Percentiles rank a stretch among this genome's conserved stretches.
phyloP scores from a whole-genome alignment of 2,329 filamentous ascomycete species.

The Hortaea sp. region DNA sequence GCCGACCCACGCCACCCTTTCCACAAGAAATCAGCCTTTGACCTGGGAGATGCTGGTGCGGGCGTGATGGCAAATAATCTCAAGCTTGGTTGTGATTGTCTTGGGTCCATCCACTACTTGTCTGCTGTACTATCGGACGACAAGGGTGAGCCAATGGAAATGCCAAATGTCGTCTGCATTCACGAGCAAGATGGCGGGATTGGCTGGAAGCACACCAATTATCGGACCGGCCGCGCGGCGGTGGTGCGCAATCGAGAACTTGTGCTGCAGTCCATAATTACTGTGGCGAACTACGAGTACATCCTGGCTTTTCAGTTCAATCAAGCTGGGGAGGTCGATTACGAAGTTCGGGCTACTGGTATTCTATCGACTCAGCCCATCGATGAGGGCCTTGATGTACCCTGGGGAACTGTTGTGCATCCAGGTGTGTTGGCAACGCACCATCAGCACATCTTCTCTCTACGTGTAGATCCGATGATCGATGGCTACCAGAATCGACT shows the following conservation, averaged over 20 bases:
- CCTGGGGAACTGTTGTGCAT: constrained; percentile 59
- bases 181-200: constrained; percentile 63
- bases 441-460: constrained; percentile 66
- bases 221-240: constrained; percentile 51
- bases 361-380: constrained; percentile 57
- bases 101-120: constrained; percentile 61
- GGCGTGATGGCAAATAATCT: constrained; percentile 53
- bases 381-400: constrained; percentile 53
- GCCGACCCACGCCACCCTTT: constrained; percentile 57
- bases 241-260: constrained; percentile 53
- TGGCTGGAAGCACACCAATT: constrained; percentile 64
- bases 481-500: constrained; percentile 37
- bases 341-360: constrained; percentile 60
- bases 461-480: constrained; percentile 39
- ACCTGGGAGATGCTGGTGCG: constrained; percentile 56
- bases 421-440: constrained; percentile 59
- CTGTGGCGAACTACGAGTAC: constrained; percentile 62
- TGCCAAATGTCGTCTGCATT: constrained; percentile 60
- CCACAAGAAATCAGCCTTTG: constrained; percentile 61
- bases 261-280: constrained; percentile 58
- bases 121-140: constrained; percentile 47
- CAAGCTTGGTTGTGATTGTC: constrained; percentile 59
- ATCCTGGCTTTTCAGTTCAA: constrained; percentile 64
- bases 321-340: constrained; percentile 56
- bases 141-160: constrained; percentile 45